These are phyloP conservation scores for Hypoxylon sp. DNA, from an alignment of 2,329 filamentous ascomycete species.

Conservation along the genomic window DNA sequence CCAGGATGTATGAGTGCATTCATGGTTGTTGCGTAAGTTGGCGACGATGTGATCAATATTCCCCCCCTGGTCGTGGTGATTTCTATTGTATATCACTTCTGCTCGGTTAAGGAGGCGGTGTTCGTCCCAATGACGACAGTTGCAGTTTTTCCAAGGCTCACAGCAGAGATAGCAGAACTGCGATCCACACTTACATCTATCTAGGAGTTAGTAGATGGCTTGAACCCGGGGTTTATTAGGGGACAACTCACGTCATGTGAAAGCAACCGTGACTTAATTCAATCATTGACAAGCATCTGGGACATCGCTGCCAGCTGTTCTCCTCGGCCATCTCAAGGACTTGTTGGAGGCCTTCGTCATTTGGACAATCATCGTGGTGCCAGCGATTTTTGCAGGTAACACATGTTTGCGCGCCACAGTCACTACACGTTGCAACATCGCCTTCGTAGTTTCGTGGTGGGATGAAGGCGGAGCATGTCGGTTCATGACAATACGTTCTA, in stretches of 20 bases:
- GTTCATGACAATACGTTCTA: conserved; percentile 62
- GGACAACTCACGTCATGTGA: conserved; percentile 65
- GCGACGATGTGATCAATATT: not conserved
- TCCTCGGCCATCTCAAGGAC: conserved; percentile 57
- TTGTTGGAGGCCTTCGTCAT: conserved; percentile 56
- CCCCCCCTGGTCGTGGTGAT: too few species aligned
- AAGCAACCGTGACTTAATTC: conserved; percentile 64
- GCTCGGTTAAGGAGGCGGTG: too few species aligned
- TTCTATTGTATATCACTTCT: too few species aligned
- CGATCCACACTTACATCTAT: conserved; percentile 31
- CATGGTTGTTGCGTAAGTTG: too few species aligned
- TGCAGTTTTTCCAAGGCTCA: conserved; percentile 7
- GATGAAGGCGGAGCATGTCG: conserved; percentile 62
- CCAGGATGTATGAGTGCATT: too few species aligned
- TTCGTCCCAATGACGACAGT: not conserved
- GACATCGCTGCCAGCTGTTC: conserved; percentile 64
- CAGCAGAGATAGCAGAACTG: conserved; percentile 40
- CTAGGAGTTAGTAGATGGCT: conserved; percentile 48
- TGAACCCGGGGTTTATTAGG: conserved; percentile 49
- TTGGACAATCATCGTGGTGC: conserved; percentile 62
- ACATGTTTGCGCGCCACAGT: conserved; percentile 62
- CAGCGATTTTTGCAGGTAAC: conserved; percentile 59
- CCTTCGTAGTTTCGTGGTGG: conserved; percentile 46
- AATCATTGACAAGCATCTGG: conserved; percentile 59
- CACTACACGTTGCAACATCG: conserved; percentile 55